Percentiles rank a stretch among this genome's conserved stretches.
These are phyloP conservation scores for Pseudonitzschia multiseries DNA, from an alignment of 108 stramenopile species.

Conservation along the genomic window DNA sequence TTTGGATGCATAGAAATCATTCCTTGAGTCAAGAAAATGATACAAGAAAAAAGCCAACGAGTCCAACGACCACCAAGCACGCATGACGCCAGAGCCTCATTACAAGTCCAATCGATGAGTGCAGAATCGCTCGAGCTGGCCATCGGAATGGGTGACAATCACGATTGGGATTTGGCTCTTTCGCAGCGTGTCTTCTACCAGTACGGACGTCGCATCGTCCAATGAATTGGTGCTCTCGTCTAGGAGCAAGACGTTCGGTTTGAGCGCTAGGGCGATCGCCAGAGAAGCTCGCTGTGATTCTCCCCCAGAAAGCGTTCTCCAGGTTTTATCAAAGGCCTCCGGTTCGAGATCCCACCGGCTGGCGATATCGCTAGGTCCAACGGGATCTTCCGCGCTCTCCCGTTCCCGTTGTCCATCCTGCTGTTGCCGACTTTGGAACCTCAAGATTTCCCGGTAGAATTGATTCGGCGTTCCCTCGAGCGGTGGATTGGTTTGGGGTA, in stretches of 20 bases:
- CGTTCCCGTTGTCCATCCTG: too few species aligned
- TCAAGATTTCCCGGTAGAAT: constrained; percentile 29
- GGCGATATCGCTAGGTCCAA: constrained; percentile 9
- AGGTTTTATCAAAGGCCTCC: constrained; percentile 42
- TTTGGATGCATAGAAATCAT: too few species aligned
- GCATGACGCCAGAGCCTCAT: too few species aligned
- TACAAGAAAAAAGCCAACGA: too few species aligned
- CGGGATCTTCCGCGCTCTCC: background rate
- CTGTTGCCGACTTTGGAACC: constrained; percentile 7
- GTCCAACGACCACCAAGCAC: too few species aligned
- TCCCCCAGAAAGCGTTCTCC: constrained; percentile 80
- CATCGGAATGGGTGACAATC: constrained; percentile 54
- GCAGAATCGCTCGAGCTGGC: constrained; percentile 47
- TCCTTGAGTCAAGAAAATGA: too few species aligned
- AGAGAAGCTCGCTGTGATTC: constrained; percentile 80
- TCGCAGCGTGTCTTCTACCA: constrained; percentile 54
- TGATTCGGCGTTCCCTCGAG: constrained; percentile 51
- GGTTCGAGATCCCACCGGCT: constrained; percentile 30
- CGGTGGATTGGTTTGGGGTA: constrained; percentile 63
- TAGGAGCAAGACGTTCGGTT: constrained; percentile 56
- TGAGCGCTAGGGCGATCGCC: constrained; percentile 69
- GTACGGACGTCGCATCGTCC: too few species aligned
- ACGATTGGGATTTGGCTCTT: constrained; percentile 37
- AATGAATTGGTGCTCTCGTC: constrained; percentile 72
- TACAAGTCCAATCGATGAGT: constrained; percentile 19